Evolutionary conservation across 2,329 filamentous ascomycete species (phyloP).

Genomic region (Cryphonectria carpinicola): DNA sequence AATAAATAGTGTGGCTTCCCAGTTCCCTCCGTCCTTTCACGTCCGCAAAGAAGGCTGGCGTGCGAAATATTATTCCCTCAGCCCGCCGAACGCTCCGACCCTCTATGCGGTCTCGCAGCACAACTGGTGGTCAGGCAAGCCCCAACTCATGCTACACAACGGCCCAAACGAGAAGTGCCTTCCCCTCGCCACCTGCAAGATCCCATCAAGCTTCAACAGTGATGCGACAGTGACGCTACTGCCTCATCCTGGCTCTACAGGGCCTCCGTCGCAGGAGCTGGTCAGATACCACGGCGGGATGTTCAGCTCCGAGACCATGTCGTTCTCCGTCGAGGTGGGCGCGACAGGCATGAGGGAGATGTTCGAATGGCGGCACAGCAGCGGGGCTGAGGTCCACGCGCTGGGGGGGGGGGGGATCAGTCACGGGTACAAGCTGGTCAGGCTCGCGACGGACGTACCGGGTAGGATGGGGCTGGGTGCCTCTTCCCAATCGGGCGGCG

Average conservation of each 20-base stretch:
- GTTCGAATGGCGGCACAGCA: conserved; percentile 49
- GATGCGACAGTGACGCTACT: conserved; percentile 31
- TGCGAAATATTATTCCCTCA: not conserved
- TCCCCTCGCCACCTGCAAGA: conserved; percentile 37
- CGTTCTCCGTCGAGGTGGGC: conserved; percentile 41
- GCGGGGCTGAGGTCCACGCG: conserved; percentile 39
- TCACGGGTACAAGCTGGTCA: conserved; percentile 46
- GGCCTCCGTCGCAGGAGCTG: not conserved
- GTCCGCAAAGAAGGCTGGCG: not conserved
- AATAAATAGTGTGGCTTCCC: not conserved
- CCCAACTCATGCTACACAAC: conserved; percentile 41
- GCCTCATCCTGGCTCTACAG: not conserved
- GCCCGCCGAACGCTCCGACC: conserved; percentile 36
- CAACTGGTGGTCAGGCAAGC: conserved; percentile 34
- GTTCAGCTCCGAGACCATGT: conserved; percentile 8
- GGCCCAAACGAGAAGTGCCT: conserved; percentile 35
- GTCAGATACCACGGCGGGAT: no score
- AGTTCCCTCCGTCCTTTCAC: not conserved
- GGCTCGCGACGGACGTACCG: conserved; percentile 35
- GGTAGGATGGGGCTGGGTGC: conserved; percentile 7
- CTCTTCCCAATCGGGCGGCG: not conserved
- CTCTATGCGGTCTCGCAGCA: conserved; percentile 39
- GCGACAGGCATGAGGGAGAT: conserved; percentile 35
- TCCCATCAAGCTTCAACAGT: conserved; percentile 20
- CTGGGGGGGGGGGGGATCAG: conserved; percentile 37